Evolutionary conservation across 1,284 basidiomycete species (phyloP).

Genomic region (Peniophora sp.): DNA sequence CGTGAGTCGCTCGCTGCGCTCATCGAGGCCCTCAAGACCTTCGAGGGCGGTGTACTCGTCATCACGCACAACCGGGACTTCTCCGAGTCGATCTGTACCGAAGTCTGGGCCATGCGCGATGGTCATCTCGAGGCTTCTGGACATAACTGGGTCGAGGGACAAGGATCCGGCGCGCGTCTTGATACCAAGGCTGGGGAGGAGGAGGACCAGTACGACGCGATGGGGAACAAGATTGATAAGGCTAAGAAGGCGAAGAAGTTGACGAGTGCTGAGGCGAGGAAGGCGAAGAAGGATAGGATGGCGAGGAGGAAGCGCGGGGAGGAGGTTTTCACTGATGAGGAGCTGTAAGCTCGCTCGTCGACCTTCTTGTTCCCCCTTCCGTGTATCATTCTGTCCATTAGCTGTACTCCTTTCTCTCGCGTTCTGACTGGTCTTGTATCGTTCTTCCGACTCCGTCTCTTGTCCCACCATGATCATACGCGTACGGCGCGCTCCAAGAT

Average conservation of each 20-base stretch:
- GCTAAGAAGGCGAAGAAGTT: conserved; percentile 90
- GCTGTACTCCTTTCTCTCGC: conserved; percentile 15
- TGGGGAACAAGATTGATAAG: conserved; percentile 90
- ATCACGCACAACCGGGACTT: conserved; percentile 98
- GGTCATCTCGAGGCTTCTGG: conserved; percentile 90
- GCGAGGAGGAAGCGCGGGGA: conserved; percentile 80
- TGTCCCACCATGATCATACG: too few species aligned
- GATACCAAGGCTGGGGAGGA: conserved; percentile 87
- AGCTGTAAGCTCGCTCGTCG: conserved; percentile 33
- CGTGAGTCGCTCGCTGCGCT: conserved; percentile 96
- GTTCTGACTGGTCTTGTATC: too few species aligned
- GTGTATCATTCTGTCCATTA: conserved; percentile 7
- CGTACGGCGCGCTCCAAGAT: too few species aligned
- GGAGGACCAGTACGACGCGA: conserved; percentile 85
- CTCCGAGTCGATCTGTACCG: conserved; percentile 89
- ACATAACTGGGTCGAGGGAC: conserved; percentile 98
- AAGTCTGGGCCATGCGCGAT: conserved; percentile 93
- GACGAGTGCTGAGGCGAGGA: conserved; percentile 74
- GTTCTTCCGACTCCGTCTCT: too few species aligned
- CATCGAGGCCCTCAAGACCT: conserved; percentile 92
- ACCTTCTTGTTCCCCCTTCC: conserved; percentile 2
- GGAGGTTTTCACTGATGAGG: conserved; percentile 62
- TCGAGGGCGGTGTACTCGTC: conserved; percentile 94
- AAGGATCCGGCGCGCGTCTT: conserved; percentile 86
- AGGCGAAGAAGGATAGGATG: conserved; percentile 93